Percentiles rank a stretch among this genome's conserved stretches.
Evolutionary conservation across 148 eudicot genomes (phyloP).

Genomic region (Chenopodium suecicum): DNA sequence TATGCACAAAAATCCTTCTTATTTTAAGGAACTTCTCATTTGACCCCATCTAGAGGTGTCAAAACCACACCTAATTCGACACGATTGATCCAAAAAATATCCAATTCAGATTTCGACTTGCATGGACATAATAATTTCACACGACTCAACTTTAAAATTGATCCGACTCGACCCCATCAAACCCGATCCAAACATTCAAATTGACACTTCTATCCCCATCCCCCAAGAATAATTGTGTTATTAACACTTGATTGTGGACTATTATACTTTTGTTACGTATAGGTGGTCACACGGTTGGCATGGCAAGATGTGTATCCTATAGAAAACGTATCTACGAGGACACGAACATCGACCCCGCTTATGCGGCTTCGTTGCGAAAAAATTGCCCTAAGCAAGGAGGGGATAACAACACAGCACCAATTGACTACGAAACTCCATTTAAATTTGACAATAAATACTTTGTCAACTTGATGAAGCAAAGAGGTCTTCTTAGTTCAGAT

Average conservation of each 20-base stretch:
- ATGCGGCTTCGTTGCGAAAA: slow-evolving; percentile 24
- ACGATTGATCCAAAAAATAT: too few species aligned
- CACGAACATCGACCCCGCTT: slow-evolving; percentile 49
- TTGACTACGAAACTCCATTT: slow-evolving; percentile 43
- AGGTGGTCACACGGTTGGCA: slow-evolving; percentile 58
- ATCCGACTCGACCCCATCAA: too few species aligned
- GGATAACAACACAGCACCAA: slow-evolving; percentile 41
- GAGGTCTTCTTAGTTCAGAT: slow-evolving; percentile 61
- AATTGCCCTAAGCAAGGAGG: slow-evolving; percentile 52
- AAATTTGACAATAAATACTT: slow-evolving; percentile 54
- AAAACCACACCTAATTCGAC: too few species aligned
- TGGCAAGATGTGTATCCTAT: slow-evolving; percentile 49
- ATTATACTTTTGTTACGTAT: background rate
- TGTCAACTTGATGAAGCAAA: slow-evolving; percentile 32
- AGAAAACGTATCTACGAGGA: slow-evolving; percentile 46
- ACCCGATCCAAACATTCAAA: too few species aligned
- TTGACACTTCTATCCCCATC: too few species aligned
- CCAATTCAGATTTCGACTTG: background rate
- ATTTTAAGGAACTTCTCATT: too few species aligned
- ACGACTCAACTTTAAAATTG: too few species aligned
- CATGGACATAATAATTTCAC: too few species aligned
- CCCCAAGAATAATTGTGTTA: too few species aligned
- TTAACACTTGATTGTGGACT: too few species aligned
- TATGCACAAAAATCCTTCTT: too few species aligned
- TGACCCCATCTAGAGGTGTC: too few species aligned